Conservation (phyloP, 768 basidiomycete species). For the Lyophyllum shimeji region DNA sequence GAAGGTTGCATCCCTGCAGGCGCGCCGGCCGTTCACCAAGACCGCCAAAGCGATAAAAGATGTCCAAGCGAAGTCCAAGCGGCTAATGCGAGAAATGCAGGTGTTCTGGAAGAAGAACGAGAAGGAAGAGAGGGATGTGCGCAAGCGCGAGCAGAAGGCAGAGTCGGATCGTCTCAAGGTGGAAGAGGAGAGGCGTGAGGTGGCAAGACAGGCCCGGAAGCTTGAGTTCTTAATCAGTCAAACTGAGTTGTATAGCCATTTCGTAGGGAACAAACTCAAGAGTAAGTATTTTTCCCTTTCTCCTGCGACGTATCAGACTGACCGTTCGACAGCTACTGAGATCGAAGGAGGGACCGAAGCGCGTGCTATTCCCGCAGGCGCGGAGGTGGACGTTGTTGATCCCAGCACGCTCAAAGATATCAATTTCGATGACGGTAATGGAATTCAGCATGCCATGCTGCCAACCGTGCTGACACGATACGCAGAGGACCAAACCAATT, state of each 20-base stretch:
- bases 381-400: constrained; percentile 56
- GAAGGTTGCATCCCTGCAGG: constrained; percentile 72
- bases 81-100: constrained; percentile 93
- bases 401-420: constrained; percentile 62
- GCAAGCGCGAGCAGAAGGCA: constrained; percentile 94
- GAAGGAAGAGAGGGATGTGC: constrained; percentile 90
- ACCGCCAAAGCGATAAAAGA: constrained; percentile 82
- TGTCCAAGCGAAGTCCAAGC: constrained; percentile 79
- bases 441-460: background rate
- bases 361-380: constrained; percentile 51
- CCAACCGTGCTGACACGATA: background rate
- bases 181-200: constrained; percentile 93
- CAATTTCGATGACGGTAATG: constrained; percentile 85
- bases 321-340: constrained; percentile 59
- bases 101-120: constrained; percentile 98
- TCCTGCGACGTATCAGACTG: constrained; percentile 17
- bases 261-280: constrained; percentile 95
- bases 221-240: constrained; percentile 98
- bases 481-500: constrained; percentile 83
- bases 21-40: constrained; percentile 70
- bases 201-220: constrained; percentile 90
- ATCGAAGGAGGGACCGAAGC: constrained; percentile 59
- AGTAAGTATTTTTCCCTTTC: constrained; percentile 41
- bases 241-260: constrained; percentile 98
- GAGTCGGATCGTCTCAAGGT: constrained; percentile 83